Evolutionary conservation across 768 basidiomycete species (phyloP).

Genomic region (Gloeopeniophorella convolvens): DNA sequence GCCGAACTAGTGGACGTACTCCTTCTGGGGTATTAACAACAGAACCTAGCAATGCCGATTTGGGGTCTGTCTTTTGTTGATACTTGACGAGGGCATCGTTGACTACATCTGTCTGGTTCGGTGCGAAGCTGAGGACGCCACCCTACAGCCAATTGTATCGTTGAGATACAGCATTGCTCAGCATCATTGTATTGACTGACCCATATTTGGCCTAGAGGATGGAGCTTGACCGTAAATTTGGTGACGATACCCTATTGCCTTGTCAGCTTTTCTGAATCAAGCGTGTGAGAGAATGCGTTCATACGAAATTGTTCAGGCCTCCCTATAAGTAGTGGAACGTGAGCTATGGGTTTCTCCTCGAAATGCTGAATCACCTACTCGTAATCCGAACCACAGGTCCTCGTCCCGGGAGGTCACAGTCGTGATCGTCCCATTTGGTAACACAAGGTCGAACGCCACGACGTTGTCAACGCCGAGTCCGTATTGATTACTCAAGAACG

Average conservation of each 20-base stretch:
- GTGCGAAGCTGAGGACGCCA: background rate
- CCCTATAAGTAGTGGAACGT: too few species aligned
- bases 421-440: slow-evolving; percentile 23
- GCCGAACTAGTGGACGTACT: too few species aligned
- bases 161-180: too few species aligned
- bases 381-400: slow-evolving; percentile 10
- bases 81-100: background rate
- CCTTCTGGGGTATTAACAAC: too few species aligned
- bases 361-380: background rate
- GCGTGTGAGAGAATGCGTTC: too few species aligned
- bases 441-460: slow-evolving; percentile 23
- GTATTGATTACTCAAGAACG: slow-evolving; percentile 26
- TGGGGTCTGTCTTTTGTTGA: background rate
- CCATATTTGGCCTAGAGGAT: too few species aligned
- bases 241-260: slow-evolving; percentile 11
- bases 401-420: background rate
- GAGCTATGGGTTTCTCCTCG: too few species aligned
- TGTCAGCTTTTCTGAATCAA: too few species aligned
- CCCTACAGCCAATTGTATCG: background rate
- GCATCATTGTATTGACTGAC: too few species aligned
- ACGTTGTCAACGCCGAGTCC: slow-evolving; percentile 33
- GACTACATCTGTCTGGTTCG: background rate
- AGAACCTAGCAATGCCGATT: background rate
- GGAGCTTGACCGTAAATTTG: slow-evolving; percentile 22
- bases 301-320: too few species aligned